phyloP scores from a whole-genome alignment of 306 rosid genomes.

The Castanea sativa region DNA sequence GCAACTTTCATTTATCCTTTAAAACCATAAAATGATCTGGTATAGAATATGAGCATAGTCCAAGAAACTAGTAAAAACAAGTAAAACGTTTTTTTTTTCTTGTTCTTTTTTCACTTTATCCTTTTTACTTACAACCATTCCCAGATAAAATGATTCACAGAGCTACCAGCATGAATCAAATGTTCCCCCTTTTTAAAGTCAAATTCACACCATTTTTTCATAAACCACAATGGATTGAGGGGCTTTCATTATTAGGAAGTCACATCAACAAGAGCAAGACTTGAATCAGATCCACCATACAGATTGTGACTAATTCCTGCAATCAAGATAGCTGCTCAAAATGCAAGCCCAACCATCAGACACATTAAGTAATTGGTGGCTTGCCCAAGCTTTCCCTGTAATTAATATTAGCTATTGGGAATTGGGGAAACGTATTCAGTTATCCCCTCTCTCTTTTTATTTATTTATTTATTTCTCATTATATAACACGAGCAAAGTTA shows the following conservation, averaged over 20 bases:
- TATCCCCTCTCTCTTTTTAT: neutral
- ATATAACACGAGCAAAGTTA: neutral
- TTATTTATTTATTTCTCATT: neutral
- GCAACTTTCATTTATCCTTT: neutral
- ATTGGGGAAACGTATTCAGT: neutral
- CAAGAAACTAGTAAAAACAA: neutral
- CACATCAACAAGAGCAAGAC: neutral
- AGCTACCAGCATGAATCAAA: neutral
- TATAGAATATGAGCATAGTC: neutral
- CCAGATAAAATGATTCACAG: neutral
- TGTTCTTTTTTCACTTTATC: neutral
- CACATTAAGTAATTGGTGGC: neutral
- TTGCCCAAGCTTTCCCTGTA: neutral
- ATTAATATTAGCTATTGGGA: neutral
- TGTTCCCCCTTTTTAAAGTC: neutral
- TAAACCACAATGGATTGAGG: neutral
- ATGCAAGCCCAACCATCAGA: neutral
- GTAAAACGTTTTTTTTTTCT: neutral
- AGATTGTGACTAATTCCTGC: neutral
- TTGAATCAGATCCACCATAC: neutral
- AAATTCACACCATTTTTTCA: neutral
- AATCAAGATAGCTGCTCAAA: slow-evolving; percentile 5
- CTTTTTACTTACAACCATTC: neutral
- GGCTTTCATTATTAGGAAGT: neutral
- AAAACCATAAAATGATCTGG: neutral